These are phyloP conservation scores for Centella asiatica DNA, from an alignment of 129 eudicot genomes.

Conservation along the genomic window DNA sequence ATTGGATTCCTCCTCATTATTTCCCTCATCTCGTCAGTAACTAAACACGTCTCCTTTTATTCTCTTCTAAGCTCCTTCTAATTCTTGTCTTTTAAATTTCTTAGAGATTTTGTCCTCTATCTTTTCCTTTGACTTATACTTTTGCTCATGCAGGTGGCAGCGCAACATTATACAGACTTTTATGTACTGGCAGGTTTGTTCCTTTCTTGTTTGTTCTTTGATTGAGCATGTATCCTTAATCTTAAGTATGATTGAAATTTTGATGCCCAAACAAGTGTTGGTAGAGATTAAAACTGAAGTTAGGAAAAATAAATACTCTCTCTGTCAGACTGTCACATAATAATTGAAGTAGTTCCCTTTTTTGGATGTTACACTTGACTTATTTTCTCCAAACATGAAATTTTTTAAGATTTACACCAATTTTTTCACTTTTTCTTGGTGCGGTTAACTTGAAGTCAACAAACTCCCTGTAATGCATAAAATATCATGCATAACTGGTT, in stretches of 20 bases:
- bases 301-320: background rate
- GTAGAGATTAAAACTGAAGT: background rate
- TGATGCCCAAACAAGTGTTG: background rate
- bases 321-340: too few relatives aligned
- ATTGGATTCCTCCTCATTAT: constrained; percentile 69
- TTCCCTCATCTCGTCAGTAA: constrained; percentile 81
- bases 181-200: constrained; percentile 95
- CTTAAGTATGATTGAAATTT: background rate
- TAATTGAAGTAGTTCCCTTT: too few relatives aligned
- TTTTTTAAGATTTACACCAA: too few relatives aligned
- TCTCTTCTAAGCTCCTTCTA: background rate
- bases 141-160: constrained; percentile 69
- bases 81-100: background rate
- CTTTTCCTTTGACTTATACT: background rate
- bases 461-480: too few relatives aligned
- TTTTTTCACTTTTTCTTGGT: too few relatives aligned
- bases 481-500: too few relatives aligned
- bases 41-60: constrained; percentile 6
- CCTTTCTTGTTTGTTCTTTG: background rate
- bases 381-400: too few relatives aligned
- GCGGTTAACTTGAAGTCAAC: too few relatives aligned
- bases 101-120: too few relatives aligned
- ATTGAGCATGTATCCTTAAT: background rate
- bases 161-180: constrained; percentile 79
- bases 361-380: too few relatives aligned